A percentile compares a stretch with the other conserved stretches of the same genome.
Evolutionary conservation across 2,329 filamentous ascomycete species (phyloP).

Genomic region (Mycosphaerella arachidis): DNA sequence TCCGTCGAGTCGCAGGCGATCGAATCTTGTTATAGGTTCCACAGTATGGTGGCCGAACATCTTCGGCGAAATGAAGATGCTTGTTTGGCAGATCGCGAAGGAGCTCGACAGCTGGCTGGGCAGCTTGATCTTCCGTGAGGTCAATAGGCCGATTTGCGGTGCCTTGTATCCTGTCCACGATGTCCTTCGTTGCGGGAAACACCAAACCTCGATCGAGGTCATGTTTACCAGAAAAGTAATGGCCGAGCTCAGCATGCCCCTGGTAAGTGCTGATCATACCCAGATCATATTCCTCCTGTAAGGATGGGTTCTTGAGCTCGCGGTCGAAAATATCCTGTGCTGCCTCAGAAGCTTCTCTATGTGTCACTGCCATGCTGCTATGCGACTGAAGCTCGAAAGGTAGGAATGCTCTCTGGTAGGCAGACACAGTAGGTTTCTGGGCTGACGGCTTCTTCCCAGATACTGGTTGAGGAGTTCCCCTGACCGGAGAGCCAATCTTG

Average conservation of each 20-base stretch:
- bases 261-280: constrained; percentile 22
- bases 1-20: constrained; percentile 40
- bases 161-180: constrained; percentile 44
- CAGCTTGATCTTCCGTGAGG: constrained; percentile 34
- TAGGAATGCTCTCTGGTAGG: constrained; percentile 63
- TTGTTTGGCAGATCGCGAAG: constrained; percentile 56
- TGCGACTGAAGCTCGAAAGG: constrained; percentile 75
- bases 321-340: constrained; percentile 29
- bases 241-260: constrained; percentile 7
- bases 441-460: constrained; percentile 13
- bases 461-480: constrained; percentile 17
- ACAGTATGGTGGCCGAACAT: constrained; percentile 63
- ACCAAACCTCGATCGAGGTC: constrained; percentile 18
- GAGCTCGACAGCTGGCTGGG: constrained; percentile 19
- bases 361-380: constrained; percentile 60
- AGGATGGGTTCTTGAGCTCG: constrained; percentile 26
- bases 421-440: constrained; percentile 31
- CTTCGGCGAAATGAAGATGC: constrained; percentile 56
- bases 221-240: constrained; percentile 17
- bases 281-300: constrained; percentile 30
- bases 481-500: constrained; percentile 26
- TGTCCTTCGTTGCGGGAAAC: constrained; percentile 20
- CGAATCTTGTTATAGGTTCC: constrained; percentile 66
- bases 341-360: constrained; percentile 16
- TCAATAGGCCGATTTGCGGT: constrained; percentile 40